phyloP scores from a whole-genome alignment of 2,329 filamentous ascomycete genomes.

The Monilinia fructigena region DNA sequence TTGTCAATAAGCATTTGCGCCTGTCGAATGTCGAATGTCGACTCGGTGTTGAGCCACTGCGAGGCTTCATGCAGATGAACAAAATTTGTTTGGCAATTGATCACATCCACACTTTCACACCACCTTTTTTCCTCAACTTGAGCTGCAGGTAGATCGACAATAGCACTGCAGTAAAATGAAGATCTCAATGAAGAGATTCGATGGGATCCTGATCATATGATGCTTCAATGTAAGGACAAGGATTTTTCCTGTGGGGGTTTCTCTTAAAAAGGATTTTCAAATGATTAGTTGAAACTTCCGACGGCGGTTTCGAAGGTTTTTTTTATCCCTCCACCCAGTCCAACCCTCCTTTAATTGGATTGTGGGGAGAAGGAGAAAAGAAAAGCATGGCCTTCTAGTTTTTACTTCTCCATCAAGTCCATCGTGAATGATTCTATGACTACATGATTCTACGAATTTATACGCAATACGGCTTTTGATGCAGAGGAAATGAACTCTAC shows the following conservation, averaged over 20 bases:
- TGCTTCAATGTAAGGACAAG: constrained; percentile 1
- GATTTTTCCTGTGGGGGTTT: neutral
- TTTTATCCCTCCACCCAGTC: neutral
- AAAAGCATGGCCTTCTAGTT: neutral
- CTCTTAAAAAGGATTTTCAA: neutral
- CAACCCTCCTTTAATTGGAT: neutral
- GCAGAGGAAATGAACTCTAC: constrained; percentile 1
- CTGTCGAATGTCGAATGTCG: no score
- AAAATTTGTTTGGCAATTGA: neutral
- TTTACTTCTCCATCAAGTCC: neutral
- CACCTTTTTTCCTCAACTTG: neutral
- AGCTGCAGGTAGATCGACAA: constrained; percentile 5
- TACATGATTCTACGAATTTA: neutral
- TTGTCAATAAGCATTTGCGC: constrained; percentile 7
- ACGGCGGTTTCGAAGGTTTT: neutral
- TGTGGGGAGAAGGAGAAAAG: neutral
- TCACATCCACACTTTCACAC: neutral
- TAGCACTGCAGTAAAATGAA: neutral
- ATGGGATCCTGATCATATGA: constrained; percentile 20
- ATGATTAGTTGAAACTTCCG: constrained; percentile 5
- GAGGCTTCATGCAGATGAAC: neutral
- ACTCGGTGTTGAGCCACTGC: neutral
- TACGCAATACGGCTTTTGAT: neutral
- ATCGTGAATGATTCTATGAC: neutral
- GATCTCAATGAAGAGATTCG: neutral